phyloP scores from a whole-genome alignment of 1,139 yeast species.

The Debaryomyces fabryi region DNA sequence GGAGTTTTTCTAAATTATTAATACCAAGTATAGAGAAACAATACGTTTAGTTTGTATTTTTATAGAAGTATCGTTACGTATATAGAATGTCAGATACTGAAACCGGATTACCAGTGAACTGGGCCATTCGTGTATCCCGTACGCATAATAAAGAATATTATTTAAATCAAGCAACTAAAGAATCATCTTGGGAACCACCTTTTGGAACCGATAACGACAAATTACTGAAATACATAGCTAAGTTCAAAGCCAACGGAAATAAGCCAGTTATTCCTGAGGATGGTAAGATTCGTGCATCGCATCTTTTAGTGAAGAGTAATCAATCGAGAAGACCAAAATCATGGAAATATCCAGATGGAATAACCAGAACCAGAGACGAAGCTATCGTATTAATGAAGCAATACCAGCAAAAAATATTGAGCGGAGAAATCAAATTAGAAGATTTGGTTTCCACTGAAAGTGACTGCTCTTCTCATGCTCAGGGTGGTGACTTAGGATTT shows the following conservation, averaged over 20 bases:
- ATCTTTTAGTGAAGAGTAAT: constrained; percentile 77
- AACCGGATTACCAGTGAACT: constrained; percentile 83
- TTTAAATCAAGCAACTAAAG: constrained; percentile 67
- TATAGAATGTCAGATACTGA: constrained; percentile 19
- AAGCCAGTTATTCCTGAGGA: constrained; percentile 60
- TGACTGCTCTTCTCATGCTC: constrained; percentile 84
- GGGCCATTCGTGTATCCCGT: constrained; percentile 80
- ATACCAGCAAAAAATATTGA: constrained; percentile 61
- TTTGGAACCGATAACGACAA: constrained; percentile 70
- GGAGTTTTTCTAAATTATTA: background rate
- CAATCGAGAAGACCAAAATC: constrained; percentile 89
- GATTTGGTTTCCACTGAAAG: constrained; percentile 82
- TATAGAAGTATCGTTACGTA: constrained; percentile 13
- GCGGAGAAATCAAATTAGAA: constrained; percentile 69
- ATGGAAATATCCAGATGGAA: constrained; percentile 75
- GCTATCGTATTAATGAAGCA: constrained; percentile 67
- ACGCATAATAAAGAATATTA: constrained; percentile 86
- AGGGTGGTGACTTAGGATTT: constrained; percentile 90
- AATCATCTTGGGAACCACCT: constrained; percentile 93
- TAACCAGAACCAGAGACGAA: constrained; percentile 81
- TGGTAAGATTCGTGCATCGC: constrained; percentile 53
- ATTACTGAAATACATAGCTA: constrained; percentile 57
- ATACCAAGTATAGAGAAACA: background rate
- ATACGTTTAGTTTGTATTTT: background rate
- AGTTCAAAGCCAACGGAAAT: constrained; percentile 53